These are phyloP conservation scores for Beauveria varroae DNA, from an alignment of 2,329 filamentous ascomycete genomes.

Conservation along the genomic window DNA sequence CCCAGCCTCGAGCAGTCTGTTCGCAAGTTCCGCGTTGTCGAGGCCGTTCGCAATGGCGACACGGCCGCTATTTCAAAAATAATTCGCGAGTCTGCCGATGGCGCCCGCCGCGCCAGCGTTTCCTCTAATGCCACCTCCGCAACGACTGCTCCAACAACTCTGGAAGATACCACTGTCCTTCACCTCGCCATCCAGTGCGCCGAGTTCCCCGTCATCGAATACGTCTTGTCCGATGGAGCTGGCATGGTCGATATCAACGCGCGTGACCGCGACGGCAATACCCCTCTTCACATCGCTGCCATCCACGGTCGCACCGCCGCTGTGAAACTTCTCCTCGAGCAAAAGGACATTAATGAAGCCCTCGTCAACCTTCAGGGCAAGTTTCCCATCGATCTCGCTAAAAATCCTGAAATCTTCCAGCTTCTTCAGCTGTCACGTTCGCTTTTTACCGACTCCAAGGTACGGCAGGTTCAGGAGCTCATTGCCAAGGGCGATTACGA, in stretches of 20 bases:
- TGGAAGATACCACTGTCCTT: conserved; percentile 82
- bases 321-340: conserved; percentile 76
- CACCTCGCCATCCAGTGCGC: conserved; percentile 95
- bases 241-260: conserved; percentile 74
- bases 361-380: conserved; percentile 78
- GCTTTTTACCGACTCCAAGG: conserved; percentile 79
- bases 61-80: conserved; percentile 83
- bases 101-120: conserved; percentile 47
- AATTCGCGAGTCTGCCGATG: conserved; percentile 59
- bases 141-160: conserved; percentile 32
- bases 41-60: conserved; percentile 84
- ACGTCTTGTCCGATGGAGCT: conserved; percentile 72
- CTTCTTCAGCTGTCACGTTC: conserved; percentile 85
- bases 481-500: conserved; percentile 69
- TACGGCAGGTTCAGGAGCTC: conserved; percentile 75
- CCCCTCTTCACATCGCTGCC: conserved; percentile 81
- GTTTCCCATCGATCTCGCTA: conserved; percentile 78
- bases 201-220: conserved; percentile 86
- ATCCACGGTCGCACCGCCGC: conserved; percentile 71
- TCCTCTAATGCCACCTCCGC: conserved; percentile 41
- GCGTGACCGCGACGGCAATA: conserved; percentile 89
- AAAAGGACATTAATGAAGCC: conserved; percentile 80
- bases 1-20: conserved; percentile 83
- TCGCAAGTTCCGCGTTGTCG: conserved; percentile 87
- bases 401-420: conserved; percentile 92